A percentile compares a stretch with the other conserved stretches of the same genome.
Evolutionary conservation across 2,329 filamentous ascomycete genomes (phyloP).

Genomic region (Ciborinia camelliae): DNA sequence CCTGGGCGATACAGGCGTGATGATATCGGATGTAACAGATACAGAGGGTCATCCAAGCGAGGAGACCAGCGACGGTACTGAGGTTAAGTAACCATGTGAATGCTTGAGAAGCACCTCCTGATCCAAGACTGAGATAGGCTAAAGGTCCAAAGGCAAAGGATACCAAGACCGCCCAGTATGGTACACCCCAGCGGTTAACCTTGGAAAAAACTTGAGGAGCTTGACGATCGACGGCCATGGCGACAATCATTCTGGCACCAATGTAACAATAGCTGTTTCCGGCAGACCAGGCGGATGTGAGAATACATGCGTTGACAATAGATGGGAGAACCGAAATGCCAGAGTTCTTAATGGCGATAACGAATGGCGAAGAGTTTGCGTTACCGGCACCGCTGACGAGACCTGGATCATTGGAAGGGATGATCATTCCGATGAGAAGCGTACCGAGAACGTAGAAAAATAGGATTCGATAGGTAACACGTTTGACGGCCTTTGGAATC

Average conservation of each 20-base stretch:
- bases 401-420: constrained; percentile 50
- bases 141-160: constrained; percentile 46
- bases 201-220: constrained; percentile 57
- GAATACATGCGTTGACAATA: constrained; percentile 65
- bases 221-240: constrained; percentile 62
- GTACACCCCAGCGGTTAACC: constrained; percentile 55
- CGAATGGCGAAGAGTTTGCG: constrained; percentile 58
- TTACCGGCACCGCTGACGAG: constrained; percentile 42
- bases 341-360: constrained; percentile 68
- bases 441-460: constrained; percentile 55
- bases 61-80: constrained; percentile 59
- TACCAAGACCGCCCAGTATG: constrained; percentile 55
- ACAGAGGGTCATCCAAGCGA: constrained; percentile 61
- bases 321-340: constrained; percentile 66
- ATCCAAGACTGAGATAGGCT: constrained; percentile 63
- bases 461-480: constrained; percentile 53
- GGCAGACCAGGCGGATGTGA: constrained; percentile 62
- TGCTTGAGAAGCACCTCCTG: constrained; percentile 45
- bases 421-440: constrained; percentile 51
- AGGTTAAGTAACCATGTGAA: constrained; percentile 66
- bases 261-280: constrained; percentile 61
- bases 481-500: constrained; percentile 50
- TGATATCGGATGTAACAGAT: constrained; percentile 58
- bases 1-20: constrained; percentile 54
- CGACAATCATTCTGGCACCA: constrained; percentile 65